phyloP scores from a whole-genome alignment of 1,284 basidiomycete species.

The Gomphus bonarii region DNA sequence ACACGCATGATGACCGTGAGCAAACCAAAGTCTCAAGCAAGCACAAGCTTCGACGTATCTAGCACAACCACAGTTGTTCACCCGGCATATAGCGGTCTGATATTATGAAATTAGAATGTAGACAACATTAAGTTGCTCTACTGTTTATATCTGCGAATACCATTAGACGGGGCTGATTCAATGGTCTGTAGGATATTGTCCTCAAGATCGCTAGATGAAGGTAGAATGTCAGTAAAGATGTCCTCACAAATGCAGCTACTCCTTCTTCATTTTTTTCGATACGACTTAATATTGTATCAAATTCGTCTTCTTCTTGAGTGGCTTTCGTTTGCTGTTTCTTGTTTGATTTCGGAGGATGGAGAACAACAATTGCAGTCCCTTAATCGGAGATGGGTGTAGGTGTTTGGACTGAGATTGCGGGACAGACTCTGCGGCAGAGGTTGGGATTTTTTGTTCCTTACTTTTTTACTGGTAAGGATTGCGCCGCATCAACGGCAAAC shows the following conservation, averaged over 20 bases:
- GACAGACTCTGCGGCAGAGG: slow-evolving; percentile 4
- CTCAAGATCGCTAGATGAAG: background rate
- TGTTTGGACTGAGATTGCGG: background rate
- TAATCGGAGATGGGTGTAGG: background rate
- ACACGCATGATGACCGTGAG: background rate
- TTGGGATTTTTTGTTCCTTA: slow-evolving; percentile 14
- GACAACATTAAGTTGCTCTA: background rate
- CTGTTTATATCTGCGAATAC: background rate
- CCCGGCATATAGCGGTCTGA: too few species aligned
- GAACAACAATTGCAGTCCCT: background rate
- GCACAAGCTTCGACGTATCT: too few species aligned
- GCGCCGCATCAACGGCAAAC: slow-evolving; percentile 68
- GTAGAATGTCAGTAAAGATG: background rate
- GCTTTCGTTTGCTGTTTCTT: slow-evolving; percentile 14
- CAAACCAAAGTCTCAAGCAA: background rate
- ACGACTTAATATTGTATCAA: slow-evolving; percentile 57
- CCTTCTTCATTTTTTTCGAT: slow-evolving; percentile 50
- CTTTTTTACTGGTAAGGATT: slow-evolving; percentile 76
- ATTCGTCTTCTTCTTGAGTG: slow-evolving; percentile 39
- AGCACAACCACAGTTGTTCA: too few species aligned
- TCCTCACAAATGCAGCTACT: slow-evolving; percentile 14
- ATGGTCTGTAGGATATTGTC: slow-evolving; percentile 2
- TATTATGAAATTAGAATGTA: too few species aligned
- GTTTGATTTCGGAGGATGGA: slow-evolving; percentile 3
- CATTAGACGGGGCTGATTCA: background rate